Conservation (phyloP, 1,284 basidiomycete genomes). For the Ustanciosporium gigantosporum region DNA sequence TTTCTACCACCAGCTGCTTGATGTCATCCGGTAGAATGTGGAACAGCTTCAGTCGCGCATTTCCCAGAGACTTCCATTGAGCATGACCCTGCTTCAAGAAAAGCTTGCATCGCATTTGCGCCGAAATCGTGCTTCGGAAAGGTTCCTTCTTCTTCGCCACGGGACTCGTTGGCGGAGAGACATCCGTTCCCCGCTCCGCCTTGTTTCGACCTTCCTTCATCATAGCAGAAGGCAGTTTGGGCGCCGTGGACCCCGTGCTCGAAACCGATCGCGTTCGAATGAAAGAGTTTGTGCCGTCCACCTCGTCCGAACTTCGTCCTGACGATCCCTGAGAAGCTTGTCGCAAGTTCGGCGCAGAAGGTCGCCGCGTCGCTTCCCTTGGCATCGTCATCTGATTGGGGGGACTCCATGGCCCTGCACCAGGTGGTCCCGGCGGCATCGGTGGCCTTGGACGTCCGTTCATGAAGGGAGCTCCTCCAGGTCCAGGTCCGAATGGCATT, state of each 20-base stretch:
- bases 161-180: constrained; percentile 26
- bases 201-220: constrained; percentile 36
- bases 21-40: constrained; percentile 76
- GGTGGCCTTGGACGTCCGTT: constrained; percentile 24
- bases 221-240: constrained; percentile 50
- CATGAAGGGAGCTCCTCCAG: constrained; percentile 10
- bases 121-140: constrained; percentile 66
- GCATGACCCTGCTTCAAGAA: constrained; percentile 93
- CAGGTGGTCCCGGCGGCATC: constrained; percentile 20
- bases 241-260: constrained; percentile 26
- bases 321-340: constrained; percentile 27
- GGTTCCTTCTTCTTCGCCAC: constrained; percentile 23
- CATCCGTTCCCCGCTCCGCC: constrained; percentile 19
- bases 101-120: constrained; percentile 98
- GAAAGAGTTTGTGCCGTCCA: constrained; percentile 9
- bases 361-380: constrained; percentile 25
- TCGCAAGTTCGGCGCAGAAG: constrained; percentile 50
- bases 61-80: constrained; percentile 94
- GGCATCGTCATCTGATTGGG: background rate
- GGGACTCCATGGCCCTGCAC: background rate
- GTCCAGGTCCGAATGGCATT: background rate
- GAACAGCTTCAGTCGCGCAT: constrained; percentile 85
- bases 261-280: constrained; percentile 38
- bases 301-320: constrained; percentile 31
- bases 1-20: constrained; percentile 95